Conservation (phyloP, 2,329 filamentous ascomycete genomes). For the Calonectria hawksworthii region DNA sequence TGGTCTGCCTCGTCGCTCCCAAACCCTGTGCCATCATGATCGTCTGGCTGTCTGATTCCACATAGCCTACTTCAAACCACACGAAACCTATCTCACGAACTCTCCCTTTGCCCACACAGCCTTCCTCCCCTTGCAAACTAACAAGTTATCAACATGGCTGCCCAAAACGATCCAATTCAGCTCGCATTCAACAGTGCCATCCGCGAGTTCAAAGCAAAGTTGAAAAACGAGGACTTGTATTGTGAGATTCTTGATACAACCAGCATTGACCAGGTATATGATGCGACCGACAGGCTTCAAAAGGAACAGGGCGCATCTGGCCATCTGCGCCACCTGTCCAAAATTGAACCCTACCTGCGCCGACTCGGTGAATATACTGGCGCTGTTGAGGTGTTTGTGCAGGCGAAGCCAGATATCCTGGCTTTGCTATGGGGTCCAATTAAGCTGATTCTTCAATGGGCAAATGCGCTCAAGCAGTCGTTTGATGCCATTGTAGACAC, state of each 20-base stretch:
- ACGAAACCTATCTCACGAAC: not conserved
- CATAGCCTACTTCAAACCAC: not conserved
- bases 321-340: constrained; percentile 47
- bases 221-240: constrained; percentile 34
- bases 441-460: constrained; percentile 12
- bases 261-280: constrained; percentile 50
- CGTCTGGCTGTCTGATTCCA: not conserved
- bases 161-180: not conserved
- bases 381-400: constrained; percentile 18
- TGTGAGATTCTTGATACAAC: constrained; percentile 39
- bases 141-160: not conserved
- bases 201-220: constrained; percentile 29
- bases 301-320: constrained; percentile 45
- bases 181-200: constrained; percentile 14
- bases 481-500: constrained; percentile 8
- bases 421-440: constrained; percentile 31
- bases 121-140: too few relatives aligned
- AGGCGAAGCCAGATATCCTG: constrained; percentile 22
- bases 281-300: constrained; percentile 50
- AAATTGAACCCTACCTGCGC: constrained; percentile 49
- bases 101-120: not conserved
- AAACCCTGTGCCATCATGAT: not conserved
- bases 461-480: not conserved
- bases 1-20: too few relatives aligned
- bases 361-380: not conserved